Percentiles rank a stretch among this genome's conserved stretches.
Evolutionary conservation across 2,329 filamentous ascomycete genomes (phyloP).

Genomic region (Hypoxylon sp.): DNA sequence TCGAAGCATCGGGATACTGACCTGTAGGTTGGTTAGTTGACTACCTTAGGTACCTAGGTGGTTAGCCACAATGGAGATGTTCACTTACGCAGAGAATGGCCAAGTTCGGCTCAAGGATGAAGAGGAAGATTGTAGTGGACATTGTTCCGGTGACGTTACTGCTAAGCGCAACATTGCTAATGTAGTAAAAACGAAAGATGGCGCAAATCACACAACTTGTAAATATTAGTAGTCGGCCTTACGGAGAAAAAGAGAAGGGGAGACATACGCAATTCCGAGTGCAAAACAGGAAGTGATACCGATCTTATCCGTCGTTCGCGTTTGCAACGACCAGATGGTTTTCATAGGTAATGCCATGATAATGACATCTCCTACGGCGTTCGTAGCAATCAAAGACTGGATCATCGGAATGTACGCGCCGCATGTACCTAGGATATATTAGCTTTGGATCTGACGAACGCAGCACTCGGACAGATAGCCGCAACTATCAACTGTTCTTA

Average conservation of each 20-base stretch:
- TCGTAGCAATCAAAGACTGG: constrained; percentile 57
- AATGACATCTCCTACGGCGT: constrained; percentile 57
- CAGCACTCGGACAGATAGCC: too few relatives aligned
- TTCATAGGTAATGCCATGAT: constrained; percentile 58
- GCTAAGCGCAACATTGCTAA: constrained; percentile 56
- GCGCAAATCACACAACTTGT: constrained; percentile 57
- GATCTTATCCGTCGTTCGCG: constrained; percentile 55
- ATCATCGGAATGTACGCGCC: constrained; percentile 57
- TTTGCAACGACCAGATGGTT: constrained; percentile 58
- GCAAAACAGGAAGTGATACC: constrained; percentile 57
- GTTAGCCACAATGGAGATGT: too few relatives aligned
- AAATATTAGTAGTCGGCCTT: constrained; percentile 16
- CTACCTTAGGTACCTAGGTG: too few relatives aligned
- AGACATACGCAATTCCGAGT: constrained; percentile 55
- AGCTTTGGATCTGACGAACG: too few relatives aligned
- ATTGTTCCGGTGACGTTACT: constrained; percentile 58
- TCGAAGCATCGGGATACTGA: constrained; percentile 59
- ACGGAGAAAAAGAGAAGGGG: background rate
- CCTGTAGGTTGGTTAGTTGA: too few relatives aligned
- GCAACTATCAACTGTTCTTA: too few relatives aligned
- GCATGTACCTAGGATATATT: constrained; percentile 44
- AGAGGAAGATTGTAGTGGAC: constrained; percentile 58
- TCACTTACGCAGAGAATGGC: constrained; percentile 58
- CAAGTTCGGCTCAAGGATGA: constrained; percentile 59
- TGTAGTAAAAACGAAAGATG: constrained; percentile 58